Conservation (phyloP, 2,329 filamentous ascomycete genomes). For the Claviceps paspali region DNA sequence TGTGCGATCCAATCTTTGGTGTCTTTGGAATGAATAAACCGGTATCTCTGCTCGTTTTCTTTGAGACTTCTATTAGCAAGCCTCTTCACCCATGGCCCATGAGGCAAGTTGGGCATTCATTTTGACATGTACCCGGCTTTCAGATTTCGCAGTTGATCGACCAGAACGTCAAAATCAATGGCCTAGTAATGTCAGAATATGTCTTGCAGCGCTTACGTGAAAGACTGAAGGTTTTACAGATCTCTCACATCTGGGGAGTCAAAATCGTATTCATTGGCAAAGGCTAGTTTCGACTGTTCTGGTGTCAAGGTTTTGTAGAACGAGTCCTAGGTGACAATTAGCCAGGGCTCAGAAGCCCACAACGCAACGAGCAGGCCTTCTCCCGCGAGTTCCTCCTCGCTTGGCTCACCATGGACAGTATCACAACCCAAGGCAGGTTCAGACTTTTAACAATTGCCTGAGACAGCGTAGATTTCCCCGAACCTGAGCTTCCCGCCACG, state of each 20-base stretch:
- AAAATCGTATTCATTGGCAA: constrained; percentile 88
- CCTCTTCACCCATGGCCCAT: background rate
- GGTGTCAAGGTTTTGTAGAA: constrained; percentile 84
- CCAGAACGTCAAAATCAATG: constrained; percentile 83
- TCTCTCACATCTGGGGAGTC: constrained; percentile 59
- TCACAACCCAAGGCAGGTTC: constrained; percentile 94
- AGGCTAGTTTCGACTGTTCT: constrained; percentile 67
- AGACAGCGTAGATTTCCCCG: constrained; percentile 83
- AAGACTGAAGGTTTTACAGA: background rate
- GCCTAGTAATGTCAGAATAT: constrained; percentile 30
- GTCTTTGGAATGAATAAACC: constrained; percentile 87
- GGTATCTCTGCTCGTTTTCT: constrained; percentile 84
- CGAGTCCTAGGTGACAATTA: constrained; percentile 54
- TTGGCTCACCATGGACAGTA: constrained; percentile 83
- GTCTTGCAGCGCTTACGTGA: background rate
- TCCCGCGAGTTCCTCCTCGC: background rate
- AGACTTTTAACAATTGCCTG: constrained; percentile 80
- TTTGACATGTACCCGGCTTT: constrained; percentile 63
- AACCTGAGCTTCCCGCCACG: constrained; percentile 88
- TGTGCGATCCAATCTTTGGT: constrained; percentile 63
- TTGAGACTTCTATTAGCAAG: constrained; percentile 2
- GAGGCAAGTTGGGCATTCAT: background rate
- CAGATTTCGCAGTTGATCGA: constrained; percentile 64
- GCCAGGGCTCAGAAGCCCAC: constrained; percentile 1
- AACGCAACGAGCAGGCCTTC: background rate